These are phyloP conservation scores for Trichosporon coremiiforme DNA, from an alignment of 1,284 basidiomycete genomes.

Conservation along the genomic window DNA sequence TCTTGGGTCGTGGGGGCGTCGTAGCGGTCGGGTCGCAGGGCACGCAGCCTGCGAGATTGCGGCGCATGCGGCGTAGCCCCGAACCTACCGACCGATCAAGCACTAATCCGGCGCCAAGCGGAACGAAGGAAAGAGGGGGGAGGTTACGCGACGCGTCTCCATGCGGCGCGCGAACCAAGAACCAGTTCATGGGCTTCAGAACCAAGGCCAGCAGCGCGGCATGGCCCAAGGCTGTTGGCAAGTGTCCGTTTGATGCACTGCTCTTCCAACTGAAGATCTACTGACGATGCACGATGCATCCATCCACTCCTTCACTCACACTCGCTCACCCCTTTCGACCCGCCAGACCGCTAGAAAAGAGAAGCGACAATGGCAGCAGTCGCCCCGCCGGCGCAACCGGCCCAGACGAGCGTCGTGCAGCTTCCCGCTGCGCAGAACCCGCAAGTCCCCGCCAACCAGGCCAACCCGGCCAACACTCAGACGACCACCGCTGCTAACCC, in stretches of 20 bases:
- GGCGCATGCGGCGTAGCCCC: conserved; percentile 8
- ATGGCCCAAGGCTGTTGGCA: neutral
- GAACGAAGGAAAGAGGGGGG: neutral
- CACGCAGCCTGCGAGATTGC: neutral
- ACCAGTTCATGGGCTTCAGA: neutral
- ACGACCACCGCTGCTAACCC: neutral
- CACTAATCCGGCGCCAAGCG: neutral
- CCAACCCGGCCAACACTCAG: neutral
- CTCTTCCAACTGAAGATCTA: neutral
- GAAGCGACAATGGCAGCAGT: neutral
- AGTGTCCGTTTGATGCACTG: neutral
- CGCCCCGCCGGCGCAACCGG: neutral
- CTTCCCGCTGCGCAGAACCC: neutral
- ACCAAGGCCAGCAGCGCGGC: neutral
- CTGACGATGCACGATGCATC: neutral
- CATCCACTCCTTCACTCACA: neutral
- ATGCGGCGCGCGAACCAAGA: neutral
- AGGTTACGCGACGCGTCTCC: neutral
- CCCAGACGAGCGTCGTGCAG: neutral
- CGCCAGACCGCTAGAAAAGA: neutral
- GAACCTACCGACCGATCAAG: neutral
- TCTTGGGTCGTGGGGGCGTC: neutral
- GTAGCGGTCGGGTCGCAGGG: too few species aligned
- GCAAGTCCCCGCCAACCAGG: neutral
- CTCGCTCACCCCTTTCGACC: neutral